phyloP scores from a whole-genome alignment of 495 filamentous ascomycete genomes.

The Penicillium desertorum region DNA sequence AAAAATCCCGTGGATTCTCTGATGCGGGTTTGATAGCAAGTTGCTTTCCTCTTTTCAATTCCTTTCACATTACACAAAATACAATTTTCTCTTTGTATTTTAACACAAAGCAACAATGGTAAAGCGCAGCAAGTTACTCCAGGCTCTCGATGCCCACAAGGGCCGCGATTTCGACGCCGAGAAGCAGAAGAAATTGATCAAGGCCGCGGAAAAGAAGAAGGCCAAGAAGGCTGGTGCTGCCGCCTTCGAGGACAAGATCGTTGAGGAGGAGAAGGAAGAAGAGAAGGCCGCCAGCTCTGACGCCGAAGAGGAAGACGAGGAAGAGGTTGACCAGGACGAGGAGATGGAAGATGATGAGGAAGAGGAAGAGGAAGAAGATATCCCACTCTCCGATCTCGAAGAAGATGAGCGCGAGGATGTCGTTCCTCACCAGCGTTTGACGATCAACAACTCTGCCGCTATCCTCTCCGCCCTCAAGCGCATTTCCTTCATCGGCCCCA shows the following conservation, averaged over 20 bases:
- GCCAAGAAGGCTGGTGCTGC: constrained; percentile 40
- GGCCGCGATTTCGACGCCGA: constrained; percentile 67
- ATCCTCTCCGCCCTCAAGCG: constrained; percentile 74
- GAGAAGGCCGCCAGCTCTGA: constrained; percentile 20
- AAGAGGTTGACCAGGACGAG: constrained; percentile 37
- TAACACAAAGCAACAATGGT: constrained; percentile 45
- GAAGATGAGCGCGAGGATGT: constrained; percentile 82
- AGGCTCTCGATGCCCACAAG: constrained; percentile 65
- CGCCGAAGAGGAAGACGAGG: constrained; percentile 30
- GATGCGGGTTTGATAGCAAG: constrained; percentile 18
- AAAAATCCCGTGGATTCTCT: constrained; percentile 42
- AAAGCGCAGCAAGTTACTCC: constrained; percentile 63
- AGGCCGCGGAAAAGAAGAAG: constrained; percentile 55
- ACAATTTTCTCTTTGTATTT: constrained; percentile 17
- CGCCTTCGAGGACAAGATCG: constrained; percentile 32
- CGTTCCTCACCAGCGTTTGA: constrained; percentile 85
- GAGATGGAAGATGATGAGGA: constrained; percentile 44
- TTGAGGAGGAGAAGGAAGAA: constrained; percentile 31
- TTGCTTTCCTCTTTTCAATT: constrained; percentile 21
- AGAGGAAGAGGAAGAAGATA: constrained; percentile 60
- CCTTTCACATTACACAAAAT: constrained; percentile 16
- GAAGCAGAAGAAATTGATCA: constrained; percentile 60
- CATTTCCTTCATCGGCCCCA: constrained; percentile 62
- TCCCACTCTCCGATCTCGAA: constrained; percentile 80
- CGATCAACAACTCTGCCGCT: constrained; percentile 93